A percentile compares a stretch with the other conserved stretches of the same genome.
Evolutionary conservation across 345 rosid genomes (phyloP).

Genomic region (Brassica napus): DNA sequence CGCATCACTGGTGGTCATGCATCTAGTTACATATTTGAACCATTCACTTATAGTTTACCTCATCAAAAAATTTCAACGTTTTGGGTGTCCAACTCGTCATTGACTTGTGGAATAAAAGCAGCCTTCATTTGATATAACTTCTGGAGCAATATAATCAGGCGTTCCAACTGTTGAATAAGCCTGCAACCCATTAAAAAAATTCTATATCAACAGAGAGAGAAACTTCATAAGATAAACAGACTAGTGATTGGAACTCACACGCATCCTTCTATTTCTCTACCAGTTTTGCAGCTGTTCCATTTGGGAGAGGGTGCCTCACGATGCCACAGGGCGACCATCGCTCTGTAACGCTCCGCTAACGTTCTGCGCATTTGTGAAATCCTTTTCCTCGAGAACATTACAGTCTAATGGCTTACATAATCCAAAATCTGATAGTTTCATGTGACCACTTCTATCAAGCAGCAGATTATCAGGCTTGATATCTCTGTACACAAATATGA

Average conservation of each 20-base stretch:
- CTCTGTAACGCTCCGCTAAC: conserved; percentile 69
- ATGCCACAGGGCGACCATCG: conserved; percentile 79
- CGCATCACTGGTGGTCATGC: not conserved
- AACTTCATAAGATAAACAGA: too few species aligned
- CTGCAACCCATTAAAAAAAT: conserved; percentile 48
- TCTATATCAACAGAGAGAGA: too few species aligned
- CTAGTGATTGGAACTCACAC: conserved; percentile 48
- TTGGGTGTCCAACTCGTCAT: conserved; percentile 42
- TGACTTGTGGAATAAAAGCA: conserved; percentile 90
- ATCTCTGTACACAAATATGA: conserved; percentile 56
- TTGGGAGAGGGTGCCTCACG: conserved; percentile 83
- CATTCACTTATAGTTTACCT: conserved; percentile 47
- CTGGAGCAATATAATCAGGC: conserved; percentile 98
- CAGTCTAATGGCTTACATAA: conserved; percentile 96
- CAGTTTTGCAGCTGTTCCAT: conserved; percentile 89
- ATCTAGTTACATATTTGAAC: too few species aligned
- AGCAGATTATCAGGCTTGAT: conserved; percentile 98
- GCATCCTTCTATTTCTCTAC: conserved; percentile 95
- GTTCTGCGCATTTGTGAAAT: conserved; percentile 63
- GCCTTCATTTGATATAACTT: conserved; percentile 88
- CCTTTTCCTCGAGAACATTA: conserved; percentile 89
- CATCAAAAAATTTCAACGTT: conserved; percentile 97
- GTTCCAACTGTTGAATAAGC: conserved; percentile 99
- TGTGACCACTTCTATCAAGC: conserved; percentile 89
- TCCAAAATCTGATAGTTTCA: conserved; percentile 97